phyloP scores from a whole-genome alignment of 2,329 filamentous ascomycete genomes.

The Colletotrichum tropicicola region DNA sequence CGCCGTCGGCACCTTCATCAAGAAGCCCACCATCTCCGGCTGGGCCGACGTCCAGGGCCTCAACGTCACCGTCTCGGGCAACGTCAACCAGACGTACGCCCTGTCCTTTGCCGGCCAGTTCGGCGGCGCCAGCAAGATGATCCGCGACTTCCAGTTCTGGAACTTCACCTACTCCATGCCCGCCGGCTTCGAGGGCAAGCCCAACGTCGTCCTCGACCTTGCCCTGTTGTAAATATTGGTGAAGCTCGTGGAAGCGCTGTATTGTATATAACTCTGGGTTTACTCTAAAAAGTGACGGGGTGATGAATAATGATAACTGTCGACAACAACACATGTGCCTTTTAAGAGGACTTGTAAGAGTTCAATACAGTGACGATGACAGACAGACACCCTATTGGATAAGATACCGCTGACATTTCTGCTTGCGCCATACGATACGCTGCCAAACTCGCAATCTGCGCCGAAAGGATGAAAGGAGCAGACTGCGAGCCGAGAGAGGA shows the following conservation, averaged over 20 bases:
- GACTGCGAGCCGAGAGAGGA: not conserved
- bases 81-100: slow-evolving; percentile 47
- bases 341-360: not conserved
- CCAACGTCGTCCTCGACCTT: slow-evolving; percentile 21
- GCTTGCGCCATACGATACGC: not conserved
- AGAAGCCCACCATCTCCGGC: slow-evolving; percentile 50
- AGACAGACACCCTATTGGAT: not conserved
- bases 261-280: not conserved
- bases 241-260: not conserved
- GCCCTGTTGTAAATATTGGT: not conserved
- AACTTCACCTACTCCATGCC: slow-evolving; percentile 55
- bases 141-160: slow-evolving; percentile 55
- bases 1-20: slow-evolving; percentile 55
- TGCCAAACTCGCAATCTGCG: no score
- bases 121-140: slow-evolving; percentile 41
- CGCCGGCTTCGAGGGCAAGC: slow-evolving; percentile 38
- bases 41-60: slow-evolving; percentile 61
- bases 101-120: slow-evolving; percentile 53
- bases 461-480: not conserved
- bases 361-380: no score
- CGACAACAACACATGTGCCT: not conserved
- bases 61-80: slow-evolving; percentile 53
- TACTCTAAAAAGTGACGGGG: not conserved
- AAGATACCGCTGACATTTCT: not conserved
- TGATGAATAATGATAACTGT: not conserved